Conservation (phyloP, 805 yeast genomes). For the Teunomyces cretensis region DNA sequence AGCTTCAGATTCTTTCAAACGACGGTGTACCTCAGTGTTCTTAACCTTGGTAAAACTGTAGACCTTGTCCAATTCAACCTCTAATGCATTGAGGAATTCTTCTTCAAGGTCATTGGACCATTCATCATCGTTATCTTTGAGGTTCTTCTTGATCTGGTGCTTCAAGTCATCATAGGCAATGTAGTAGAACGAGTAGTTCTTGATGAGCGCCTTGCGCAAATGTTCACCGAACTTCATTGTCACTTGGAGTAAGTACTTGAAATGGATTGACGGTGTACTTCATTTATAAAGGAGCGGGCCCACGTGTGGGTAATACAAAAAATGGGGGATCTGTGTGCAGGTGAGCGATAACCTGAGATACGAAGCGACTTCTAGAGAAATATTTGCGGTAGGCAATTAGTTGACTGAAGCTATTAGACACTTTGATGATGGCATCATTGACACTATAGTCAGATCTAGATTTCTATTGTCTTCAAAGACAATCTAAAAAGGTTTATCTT, state of each 20-base stretch:
- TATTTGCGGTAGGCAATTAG: too few species aligned
- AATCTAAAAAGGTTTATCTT: too few species aligned
- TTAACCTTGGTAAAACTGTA: slow-evolving; percentile 88
- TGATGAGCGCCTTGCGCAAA: slow-evolving; percentile 81
- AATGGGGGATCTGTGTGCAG: background rate
- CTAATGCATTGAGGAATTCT: slow-evolving; percentile 70
- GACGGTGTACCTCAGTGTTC: slow-evolving; percentile 77
- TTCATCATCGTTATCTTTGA: slow-evolving; percentile 50
- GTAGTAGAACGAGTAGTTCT: slow-evolving; percentile 88
- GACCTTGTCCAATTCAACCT: slow-evolving; percentile 87
- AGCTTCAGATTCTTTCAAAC: slow-evolving; percentile 79
- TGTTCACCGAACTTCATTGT: slow-evolving; percentile 95
- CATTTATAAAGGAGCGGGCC: background rate
- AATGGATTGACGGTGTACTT: background rate
- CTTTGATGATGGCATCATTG: background rate
- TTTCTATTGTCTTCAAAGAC: too few species aligned
- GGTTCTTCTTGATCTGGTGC: slow-evolving; percentile 69
- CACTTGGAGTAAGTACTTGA: background rate
- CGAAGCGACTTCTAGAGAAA: background rate
- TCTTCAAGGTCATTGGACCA: slow-evolving; percentile 87
- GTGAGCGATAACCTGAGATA: background rate
- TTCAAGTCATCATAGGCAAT: slow-evolving; percentile 90
- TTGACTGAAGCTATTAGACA: too few species aligned
- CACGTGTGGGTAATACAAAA: slow-evolving; percentile 1
- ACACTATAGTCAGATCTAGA: too few species aligned